Evolutionary conservation across 2,329 filamentous ascomycete genomes (phyloP).

Genomic region (Aureobasidium pullulans): DNA sequence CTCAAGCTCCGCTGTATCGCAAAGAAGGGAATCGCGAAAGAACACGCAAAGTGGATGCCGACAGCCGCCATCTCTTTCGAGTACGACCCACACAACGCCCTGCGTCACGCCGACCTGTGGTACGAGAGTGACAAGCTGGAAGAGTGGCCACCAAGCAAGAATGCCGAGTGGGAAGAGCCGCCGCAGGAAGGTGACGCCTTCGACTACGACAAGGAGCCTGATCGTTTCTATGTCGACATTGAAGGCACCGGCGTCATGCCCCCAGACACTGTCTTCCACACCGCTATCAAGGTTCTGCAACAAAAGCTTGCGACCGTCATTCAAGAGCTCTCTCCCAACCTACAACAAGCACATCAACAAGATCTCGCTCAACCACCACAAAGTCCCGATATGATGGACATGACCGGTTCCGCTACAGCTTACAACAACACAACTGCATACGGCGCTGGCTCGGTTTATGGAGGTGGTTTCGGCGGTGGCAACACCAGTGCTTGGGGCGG

Average conservation of each 20-base stretch:
- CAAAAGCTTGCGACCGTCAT: conserved; percentile 81
- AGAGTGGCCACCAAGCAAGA: conserved; percentile 69
- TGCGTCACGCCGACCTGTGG: conserved; percentile 89
- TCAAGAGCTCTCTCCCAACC: conserved; percentile 50
- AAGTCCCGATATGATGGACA: conserved; percentile 42
- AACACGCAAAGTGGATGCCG: conserved; percentile 97
- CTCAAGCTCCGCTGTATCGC: conserved; percentile 85
- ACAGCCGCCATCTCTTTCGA: conserved; percentile 91
- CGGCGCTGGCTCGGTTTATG: conserved; percentile 58
- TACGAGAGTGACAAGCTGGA: conserved; percentile 75
- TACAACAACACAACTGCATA: conserved; percentile 60
- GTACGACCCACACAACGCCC: conserved; percentile 95
- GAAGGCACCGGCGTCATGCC: conserved; percentile 83
- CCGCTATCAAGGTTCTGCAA: conserved; percentile 82
- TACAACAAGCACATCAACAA: conserved; percentile 40
- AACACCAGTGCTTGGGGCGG: conserved; percentile 63
- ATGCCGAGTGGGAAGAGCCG: conserved; percentile 71
- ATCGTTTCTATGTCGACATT: conserved; percentile 81
- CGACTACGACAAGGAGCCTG: conserved; percentile 78
- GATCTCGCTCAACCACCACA: conserved; percentile 48
- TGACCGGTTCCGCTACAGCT: conserved; percentile 54
- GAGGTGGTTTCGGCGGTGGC: conserved; percentile 58
- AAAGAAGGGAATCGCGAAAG: conserved; percentile 97
- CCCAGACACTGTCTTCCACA: conserved; percentile 80
- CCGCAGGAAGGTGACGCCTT: conserved; percentile 77